Evolutionary conservation across 208 protist species (phyloP).

Genomic region (Acanthamoeba lenticulata): DNA sequence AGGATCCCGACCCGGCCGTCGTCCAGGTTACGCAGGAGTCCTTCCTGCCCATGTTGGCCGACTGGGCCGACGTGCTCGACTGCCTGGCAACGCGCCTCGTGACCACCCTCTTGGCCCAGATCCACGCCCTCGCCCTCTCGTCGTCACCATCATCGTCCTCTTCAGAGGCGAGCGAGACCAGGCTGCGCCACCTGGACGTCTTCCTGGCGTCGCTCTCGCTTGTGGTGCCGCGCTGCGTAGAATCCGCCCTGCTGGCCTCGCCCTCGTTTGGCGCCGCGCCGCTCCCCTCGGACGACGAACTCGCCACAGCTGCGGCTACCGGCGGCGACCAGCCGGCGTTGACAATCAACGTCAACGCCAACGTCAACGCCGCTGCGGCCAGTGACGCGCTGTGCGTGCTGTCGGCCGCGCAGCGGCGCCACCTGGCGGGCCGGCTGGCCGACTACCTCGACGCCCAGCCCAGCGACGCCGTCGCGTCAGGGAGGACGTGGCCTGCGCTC

Average conservation of each 20-base stretch:
- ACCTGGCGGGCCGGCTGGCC: background rate
- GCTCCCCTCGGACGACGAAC: background rate
- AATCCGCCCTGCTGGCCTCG: background rate
- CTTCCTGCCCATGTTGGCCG: conserved; percentile 35
- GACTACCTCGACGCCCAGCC: background rate
- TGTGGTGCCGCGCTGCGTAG: conserved; percentile 6
- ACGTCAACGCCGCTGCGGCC: background rate
- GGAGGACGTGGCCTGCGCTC: conserved; percentile 19
- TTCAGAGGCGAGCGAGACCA: background rate
- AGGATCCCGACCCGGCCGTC: background rate
- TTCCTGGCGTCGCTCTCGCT: conserved; percentile 18
- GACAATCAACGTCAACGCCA: background rate
- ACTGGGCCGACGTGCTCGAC: conserved; percentile 55
- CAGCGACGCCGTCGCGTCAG: background rate
- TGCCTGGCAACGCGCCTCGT: background rate
- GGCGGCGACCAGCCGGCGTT: background rate
- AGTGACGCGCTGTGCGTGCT: background rate
- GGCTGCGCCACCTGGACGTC: background rate
- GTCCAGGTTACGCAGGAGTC: background rate
- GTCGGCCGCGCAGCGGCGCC: background rate
- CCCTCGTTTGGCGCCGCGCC: background rate
- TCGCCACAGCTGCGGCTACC: too few species aligned
- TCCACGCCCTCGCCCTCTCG: too few species aligned
- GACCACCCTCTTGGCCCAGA: background rate
- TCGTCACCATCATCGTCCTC: background rate